A percentile compares a stretch with the other conserved stretches of the same genome.
Evolutionary conservation across 495 filamentous ascomycete genomes (phyloP).

Genomic region (Aspergillus homomorphus): DNA sequence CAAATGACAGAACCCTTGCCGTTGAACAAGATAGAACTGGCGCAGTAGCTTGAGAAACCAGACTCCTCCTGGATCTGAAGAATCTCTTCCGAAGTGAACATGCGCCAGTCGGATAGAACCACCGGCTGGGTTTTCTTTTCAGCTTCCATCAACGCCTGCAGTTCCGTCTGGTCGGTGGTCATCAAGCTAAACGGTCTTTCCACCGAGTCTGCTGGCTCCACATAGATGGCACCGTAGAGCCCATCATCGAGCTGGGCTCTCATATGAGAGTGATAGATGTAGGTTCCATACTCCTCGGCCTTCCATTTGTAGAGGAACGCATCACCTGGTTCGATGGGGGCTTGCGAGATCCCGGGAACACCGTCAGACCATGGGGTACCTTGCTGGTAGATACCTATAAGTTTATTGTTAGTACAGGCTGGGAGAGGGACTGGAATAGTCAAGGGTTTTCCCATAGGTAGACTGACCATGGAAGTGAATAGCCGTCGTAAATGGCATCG

Average conservation of each 20-base stretch:
- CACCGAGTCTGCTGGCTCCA: conserved; percentile 6
- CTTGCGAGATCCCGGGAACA: conserved; percentile 47
- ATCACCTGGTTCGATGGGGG: conserved; percentile 41
- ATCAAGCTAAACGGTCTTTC: conserved; percentile 40
- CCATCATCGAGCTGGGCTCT: conserved; percentile 50
- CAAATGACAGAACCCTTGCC: conserved; percentile 52
- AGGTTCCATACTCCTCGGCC: conserved; percentile 49
- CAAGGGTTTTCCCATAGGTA: neutral
- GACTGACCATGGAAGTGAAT: conserved; percentile 50
- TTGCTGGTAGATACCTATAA: conserved; percentile 10
- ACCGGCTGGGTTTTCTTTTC: conserved; percentile 36
- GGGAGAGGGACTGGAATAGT: neutral
- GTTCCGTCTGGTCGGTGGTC: conserved; percentile 25
- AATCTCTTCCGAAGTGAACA: conserved; percentile 45
- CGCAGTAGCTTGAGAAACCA: conserved; percentile 38
- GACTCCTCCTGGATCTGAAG: conserved; percentile 35
- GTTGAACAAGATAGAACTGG: conserved; percentile 52
- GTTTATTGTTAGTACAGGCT: neutral
- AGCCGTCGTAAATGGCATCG: conserved; percentile 44
- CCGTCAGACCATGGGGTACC: conserved; percentile 49
- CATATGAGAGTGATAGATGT: conserved; percentile 54
- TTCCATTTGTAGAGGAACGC: conserved; percentile 46
- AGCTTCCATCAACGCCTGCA: conserved; percentile 41
- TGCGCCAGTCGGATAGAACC: conserved; percentile 50
- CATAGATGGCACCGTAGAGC: conserved; percentile 46